phyloP scores from a whole-genome alignment of 495 filamentous ascomycete genomes.

The Chaetomium cochliodes region DNA sequence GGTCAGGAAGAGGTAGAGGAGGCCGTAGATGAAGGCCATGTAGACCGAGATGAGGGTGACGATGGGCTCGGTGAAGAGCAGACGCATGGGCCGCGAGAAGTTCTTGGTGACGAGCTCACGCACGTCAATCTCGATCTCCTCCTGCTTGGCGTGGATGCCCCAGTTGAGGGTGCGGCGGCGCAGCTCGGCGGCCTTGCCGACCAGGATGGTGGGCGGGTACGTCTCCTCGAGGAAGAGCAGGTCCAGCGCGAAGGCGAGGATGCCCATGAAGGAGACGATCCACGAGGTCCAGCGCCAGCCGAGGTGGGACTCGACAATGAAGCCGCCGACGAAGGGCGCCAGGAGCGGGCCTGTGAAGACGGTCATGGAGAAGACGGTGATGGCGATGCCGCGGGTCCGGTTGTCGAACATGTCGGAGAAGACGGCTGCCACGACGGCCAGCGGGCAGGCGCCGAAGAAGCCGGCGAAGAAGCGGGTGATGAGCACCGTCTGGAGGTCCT shows the following conservation, averaged over 20 bases:
- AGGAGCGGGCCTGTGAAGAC: constrained; percentile 81
- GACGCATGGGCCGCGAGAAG: constrained; percentile 73
- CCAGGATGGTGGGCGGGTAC: constrained; percentile 77
- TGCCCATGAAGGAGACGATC: constrained; percentile 70
- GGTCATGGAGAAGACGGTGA: constrained; percentile 79
- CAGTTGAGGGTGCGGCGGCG: constrained; percentile 83
- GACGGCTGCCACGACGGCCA: constrained; percentile 81
- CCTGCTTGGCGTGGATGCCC: constrained; percentile 92
- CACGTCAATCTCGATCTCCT: constrained; percentile 87
- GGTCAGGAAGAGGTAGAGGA: constrained; percentile 78
- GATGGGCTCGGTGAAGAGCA: constrained; percentile 80
- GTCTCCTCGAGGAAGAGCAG: constrained; percentile 76
- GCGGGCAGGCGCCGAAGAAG: constrained; percentile 69
- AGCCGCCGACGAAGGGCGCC: constrained; percentile 81
- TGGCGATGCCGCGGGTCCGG: constrained; percentile 71
- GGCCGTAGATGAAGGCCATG: constrained; percentile 76
- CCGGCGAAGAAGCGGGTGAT: constrained; percentile 84
- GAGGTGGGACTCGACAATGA: constrained; percentile 65
- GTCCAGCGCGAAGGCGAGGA: constrained; percentile 64
- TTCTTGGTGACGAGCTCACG: constrained; percentile 78
- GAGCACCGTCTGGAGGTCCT: constrained; percentile 79
- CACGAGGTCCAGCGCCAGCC: constrained; percentile 91
- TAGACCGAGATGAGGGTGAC: constrained; percentile 72
- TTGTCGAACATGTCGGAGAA: constrained; percentile 90
- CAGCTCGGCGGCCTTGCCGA: constrained; percentile 72